A percentile compares a stretch with the other conserved stretches of the same genome.
Conservation (phyloP, 73 alveolate genomes). For the Paraurostyla sp. region DNA sequence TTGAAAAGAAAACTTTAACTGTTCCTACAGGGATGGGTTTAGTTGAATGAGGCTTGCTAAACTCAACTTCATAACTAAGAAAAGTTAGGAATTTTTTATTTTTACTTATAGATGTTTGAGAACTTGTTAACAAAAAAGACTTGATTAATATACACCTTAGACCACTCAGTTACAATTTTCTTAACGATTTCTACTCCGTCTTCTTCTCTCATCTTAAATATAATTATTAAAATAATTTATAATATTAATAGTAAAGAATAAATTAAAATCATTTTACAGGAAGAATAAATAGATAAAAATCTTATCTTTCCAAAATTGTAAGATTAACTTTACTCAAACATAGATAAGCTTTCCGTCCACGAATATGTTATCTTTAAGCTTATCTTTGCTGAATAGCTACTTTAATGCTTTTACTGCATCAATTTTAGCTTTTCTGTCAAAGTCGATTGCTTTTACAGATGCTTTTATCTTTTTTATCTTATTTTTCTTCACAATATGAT, state of each 20-base stretch:
- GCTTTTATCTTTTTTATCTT: not conserved
- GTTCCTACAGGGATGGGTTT: slow-evolving; percentile 90
- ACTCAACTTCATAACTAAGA: slow-evolving; percentile 70
- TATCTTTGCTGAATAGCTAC: slow-evolving; percentile 22
- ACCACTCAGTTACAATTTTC: slow-evolving; percentile 68
- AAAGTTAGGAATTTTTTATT: not conserved
- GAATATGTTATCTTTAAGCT: not conserved
- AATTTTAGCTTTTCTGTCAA: slow-evolving; percentile 14
- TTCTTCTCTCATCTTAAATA: slow-evolving; percentile 57
- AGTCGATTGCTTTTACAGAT: not conserved
- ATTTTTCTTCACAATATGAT: not conserved
- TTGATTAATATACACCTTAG: slow-evolving; percentile 66
- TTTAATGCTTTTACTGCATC: slow-evolving; percentile 9
- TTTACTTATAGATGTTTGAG: slow-evolving; percentile 62
- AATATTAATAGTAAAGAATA: not conserved
- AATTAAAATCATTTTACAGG: not conserved
- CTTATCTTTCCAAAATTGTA: not conserved
- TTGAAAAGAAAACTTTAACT: slow-evolving; percentile 81
- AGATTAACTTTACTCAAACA: not conserved
- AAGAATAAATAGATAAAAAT: not conserved
- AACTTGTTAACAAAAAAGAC: slow-evolving; percentile 62
- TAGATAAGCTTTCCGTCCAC: not conserved
- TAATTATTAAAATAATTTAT: not conserved
- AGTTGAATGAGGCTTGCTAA: slow-evolving; percentile 76
- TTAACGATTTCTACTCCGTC: slow-evolving; percentile 67